Evolutionary conservation across 2,329 filamentous ascomycete species (phyloP).

Genomic region (Colletotrichum coccodes): DNA sequence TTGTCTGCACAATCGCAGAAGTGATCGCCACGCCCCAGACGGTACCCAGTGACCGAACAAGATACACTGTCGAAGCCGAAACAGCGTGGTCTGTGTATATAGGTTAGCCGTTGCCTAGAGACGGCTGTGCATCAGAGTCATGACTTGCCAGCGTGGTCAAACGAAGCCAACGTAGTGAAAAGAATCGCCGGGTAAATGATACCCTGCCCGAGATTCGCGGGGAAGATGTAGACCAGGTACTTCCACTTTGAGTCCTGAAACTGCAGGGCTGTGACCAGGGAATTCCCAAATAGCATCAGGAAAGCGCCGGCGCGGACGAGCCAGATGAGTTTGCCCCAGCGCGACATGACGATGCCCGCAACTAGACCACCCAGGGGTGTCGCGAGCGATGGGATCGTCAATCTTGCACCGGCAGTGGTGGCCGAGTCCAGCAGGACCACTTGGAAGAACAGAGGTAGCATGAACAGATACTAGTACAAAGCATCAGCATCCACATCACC

Average conservation of each 20-base stretch:
- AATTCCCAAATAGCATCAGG: constrained; percentile 64
- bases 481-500: not conserved
- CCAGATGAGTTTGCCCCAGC: constrained; percentile 60
- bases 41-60: constrained; percentile 70
- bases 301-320: constrained; percentile 62
- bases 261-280: constrained; percentile 58
- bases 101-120: not conserved
- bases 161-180: constrained; percentile 71
- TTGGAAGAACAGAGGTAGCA: constrained; percentile 77
- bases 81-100: constrained; percentile 66
- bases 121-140: too few relatives aligned
- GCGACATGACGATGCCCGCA: constrained; percentile 68
- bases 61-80: constrained; percentile 70
- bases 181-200: constrained; percentile 68
- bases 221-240: constrained; percentile 66
- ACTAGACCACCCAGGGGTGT: constrained; percentile 66
- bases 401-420: constrained; percentile 70
- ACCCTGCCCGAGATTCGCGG: constrained; percentile 68
- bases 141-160: constrained; percentile 66
- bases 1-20: constrained; percentile 71
- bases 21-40: constrained; percentile 74
- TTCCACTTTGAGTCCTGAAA: constrained; percentile 63
- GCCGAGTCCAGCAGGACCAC: constrained; percentile 72
- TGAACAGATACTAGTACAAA: constrained; percentile 67
- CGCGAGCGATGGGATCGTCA: constrained; percentile 71